Base-by-base conservation (phyloP, 768 basidiomycete genomes). In the Leucosporidium yakuticum region DNA sequence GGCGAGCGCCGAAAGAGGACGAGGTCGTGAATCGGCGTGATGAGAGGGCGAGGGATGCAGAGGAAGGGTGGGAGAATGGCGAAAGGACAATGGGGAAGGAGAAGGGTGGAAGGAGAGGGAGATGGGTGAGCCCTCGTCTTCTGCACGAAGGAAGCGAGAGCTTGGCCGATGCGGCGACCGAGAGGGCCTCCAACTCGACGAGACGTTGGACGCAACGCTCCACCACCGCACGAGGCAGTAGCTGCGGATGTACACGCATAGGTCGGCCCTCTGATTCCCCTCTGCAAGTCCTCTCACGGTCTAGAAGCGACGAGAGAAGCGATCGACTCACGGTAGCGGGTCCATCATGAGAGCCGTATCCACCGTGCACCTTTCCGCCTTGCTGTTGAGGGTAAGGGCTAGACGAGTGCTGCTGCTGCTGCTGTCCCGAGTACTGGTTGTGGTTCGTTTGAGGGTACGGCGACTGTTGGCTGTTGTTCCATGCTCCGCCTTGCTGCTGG, bases 331-430 rank as follows among this genome's bases (percentile, higher is more conserved):
- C 71, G 34, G 71, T 73, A 5, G 71, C 62, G 20, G 65, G 68
- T 1, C 71, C 71, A 55, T 73, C 68, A 20, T 69, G 63, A 20
- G 65, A 54, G 6, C 71, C 71, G 39, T 72, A 72, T 0, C 55
- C 60, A 44, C 68, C 68, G 39, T 44, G 39, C 39, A 44, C 39
- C 39, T 44, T 44, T 34, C 57, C 67, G 20, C 60, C 60, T 25
- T 32, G 11, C 29, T 61, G 44, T 15, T 51, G 54, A 29, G 51
- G 64, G 12, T 15, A 21, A 39, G 39, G 39, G 15, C 31, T 44
- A 15, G 39, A 44, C 39, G 39, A 44, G 14, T 44, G 14, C 39
- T 44, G 39, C 39, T 44, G 39, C 39, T 44, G 39, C 39, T 44
- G 39, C 14, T 44, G 39, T 15, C 14, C 8, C 8, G 6, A 15